These are phyloP conservation scores for Carpinus fangiana DNA, from an alignment of 306 rosid species.

Conservation along the genomic window DNA sequence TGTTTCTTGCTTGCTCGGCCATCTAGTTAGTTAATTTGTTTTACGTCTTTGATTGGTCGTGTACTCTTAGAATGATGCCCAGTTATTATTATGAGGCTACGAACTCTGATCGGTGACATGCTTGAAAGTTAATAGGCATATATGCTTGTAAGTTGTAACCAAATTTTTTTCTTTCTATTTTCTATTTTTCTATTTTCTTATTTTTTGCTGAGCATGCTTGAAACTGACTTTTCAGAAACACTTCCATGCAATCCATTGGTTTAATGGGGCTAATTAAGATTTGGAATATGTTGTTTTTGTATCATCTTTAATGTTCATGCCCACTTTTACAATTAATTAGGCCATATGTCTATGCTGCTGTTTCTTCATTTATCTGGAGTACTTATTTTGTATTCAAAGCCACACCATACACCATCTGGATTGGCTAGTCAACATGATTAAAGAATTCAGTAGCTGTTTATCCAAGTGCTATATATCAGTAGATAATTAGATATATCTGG, in stretches of 20 bases:
- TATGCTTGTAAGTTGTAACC: background rate
- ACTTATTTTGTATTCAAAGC: background rate
- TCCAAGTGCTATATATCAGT: too few species aligned
- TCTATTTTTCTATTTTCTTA: too few species aligned
- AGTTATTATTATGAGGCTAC: background rate
- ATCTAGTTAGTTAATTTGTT: background rate
- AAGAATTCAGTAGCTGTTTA: background rate
- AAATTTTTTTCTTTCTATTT: too few species aligned
- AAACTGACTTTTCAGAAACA: background rate
- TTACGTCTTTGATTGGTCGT: background rate
- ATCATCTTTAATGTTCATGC: background rate
- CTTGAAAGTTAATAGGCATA: too few species aligned
- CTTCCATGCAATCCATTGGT: background rate
- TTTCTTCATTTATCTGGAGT: background rate
- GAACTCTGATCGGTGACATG: background rate
- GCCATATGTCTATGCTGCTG: background rate
- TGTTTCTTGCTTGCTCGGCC: slow-evolving; percentile 15
- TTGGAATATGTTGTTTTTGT: background rate
- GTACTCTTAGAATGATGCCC: background rate
- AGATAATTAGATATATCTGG: too few species aligned
- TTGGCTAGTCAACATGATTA: background rate
- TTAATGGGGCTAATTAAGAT: background rate
- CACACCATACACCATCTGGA: background rate
- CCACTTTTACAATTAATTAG: background rate
- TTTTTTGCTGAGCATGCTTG: background rate